phyloP scores from a whole-genome alignment of 2,329 filamentous ascomycete genomes.

The Diaporthe destruens region DNA sequence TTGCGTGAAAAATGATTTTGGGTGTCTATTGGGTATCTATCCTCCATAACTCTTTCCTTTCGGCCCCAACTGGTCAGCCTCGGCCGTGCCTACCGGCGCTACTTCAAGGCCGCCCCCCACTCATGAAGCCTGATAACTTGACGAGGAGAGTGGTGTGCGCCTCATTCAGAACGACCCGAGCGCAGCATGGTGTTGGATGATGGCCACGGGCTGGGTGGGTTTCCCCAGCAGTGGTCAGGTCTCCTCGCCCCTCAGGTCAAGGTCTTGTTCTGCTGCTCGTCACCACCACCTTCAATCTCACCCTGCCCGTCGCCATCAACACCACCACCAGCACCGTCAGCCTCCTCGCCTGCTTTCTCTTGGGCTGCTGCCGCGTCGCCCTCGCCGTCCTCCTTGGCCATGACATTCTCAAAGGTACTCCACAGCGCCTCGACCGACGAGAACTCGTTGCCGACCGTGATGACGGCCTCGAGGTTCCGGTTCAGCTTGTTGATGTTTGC shows the following conservation, averaged over 20 bases:
- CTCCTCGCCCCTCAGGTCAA: not conserved
- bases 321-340: not conserved
- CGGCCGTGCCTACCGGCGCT: conserved; percentile 14
- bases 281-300: not conserved
- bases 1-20: not conserved
- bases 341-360: conserved; percentile 35
- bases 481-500: conserved; percentile 97
- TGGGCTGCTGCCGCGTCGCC: conserved; percentile 46
- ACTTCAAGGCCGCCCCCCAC: conserved; percentile 4
- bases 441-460: conserved; percentile 96
- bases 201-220: not conserved
- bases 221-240: not conserved
- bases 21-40: conserved; percentile 20
- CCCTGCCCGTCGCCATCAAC: not conserved
- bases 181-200: not conserved
- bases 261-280: not conserved
- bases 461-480: conserved; percentile 89
- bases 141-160: conserved; percentile 25
- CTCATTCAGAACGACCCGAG: not conserved
- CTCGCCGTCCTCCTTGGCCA: conserved; percentile 76
- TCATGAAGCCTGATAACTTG: conserved; percentile 7
- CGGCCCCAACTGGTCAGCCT: not conserved
- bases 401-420: conserved; percentile 97
- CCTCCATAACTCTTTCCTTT: not conserved
- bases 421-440: conserved; percentile 96